Percentiles rank a stretch among this genome's conserved stretches.
These are phyloP conservation scores for Speleostelium caveatum DNA, from an alignment of 78 protist species.

Conservation along the genomic window DNA sequence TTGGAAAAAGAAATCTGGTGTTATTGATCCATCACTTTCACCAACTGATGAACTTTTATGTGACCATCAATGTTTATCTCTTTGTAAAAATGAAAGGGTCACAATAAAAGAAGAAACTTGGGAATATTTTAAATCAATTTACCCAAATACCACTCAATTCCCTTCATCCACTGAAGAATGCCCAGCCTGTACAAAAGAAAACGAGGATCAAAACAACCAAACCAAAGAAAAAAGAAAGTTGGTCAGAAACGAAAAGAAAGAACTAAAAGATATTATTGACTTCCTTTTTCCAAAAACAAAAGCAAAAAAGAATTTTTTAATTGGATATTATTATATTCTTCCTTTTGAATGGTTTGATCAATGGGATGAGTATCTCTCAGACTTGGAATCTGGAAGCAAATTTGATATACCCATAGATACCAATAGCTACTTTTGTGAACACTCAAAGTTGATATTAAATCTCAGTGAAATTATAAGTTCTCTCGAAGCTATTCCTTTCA, in stretches of 20 bases:
- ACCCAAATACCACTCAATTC: neutral
- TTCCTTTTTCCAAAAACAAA: neutral
- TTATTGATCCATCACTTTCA: neutral
- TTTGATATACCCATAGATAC: neutral
- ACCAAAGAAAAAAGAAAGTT: neutral
- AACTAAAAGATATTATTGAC: neutral
- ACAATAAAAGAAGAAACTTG: constrained; percentile 12
- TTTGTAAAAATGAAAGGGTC: neutral
- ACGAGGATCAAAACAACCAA: neutral
- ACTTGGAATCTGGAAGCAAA: neutral
- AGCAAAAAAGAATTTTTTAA: neutral
- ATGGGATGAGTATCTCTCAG: neutral
- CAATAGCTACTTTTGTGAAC: neutral
- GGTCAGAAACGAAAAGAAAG: neutral
- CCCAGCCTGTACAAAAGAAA: neutral
- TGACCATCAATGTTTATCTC: constrained; percentile 16
- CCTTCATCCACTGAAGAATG: neutral
- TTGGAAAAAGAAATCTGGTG: constrained; percentile 1
- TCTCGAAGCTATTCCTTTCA: too few relatives aligned
- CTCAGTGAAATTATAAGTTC: too few relatives aligned
- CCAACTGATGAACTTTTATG: constrained; percentile 14
- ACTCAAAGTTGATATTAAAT: too few relatives aligned
- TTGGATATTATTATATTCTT: neutral
- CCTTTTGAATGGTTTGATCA: neutral
- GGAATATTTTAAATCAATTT: constrained; percentile 1